A percentile compares a stretch with the other conserved stretches of the same genome.
Conservation (phyloP, 768 basidiomycete species). For the Phaeolepiota aurea region DNA sequence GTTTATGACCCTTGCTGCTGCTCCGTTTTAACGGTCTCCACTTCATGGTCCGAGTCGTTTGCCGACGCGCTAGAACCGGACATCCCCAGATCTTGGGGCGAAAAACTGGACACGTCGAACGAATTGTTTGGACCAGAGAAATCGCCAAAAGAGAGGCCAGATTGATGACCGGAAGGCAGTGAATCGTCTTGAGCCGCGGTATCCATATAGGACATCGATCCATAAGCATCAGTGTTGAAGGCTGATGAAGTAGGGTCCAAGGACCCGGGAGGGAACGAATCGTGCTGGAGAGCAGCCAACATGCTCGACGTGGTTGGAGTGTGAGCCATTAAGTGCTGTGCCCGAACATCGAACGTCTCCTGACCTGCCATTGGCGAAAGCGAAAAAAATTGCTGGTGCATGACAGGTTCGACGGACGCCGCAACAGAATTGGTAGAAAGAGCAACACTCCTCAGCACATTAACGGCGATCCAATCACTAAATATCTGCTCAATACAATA, state of each 20-base stretch:
- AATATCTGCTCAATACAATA: conserved; percentile 9
- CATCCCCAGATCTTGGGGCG: conserved; percentile 59
- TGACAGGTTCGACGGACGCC: conserved; percentile 85
- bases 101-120: conserved; percentile 67
- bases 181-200: conserved; percentile 60
- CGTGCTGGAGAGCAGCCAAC: conserved; percentile 80
- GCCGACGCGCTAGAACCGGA: conserved; percentile 34
- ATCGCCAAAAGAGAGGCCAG: conserved; percentile 65
- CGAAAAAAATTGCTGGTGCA: conserved; percentile 84
- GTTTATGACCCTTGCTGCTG: conserved; percentile 27
- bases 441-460: conserved; percentile 79
- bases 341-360: conserved; percentile 67
- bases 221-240: conserved; percentile 65
- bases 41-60: conserved; percentile 56
- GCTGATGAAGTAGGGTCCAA: conserved; percentile 55
- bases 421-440: conserved; percentile 88
- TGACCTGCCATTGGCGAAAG: conserved; percentile 87
- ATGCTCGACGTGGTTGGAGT: conserved; percentile 87
- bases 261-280: conserved; percentile 56
- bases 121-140: conserved; percentile 51
- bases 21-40: conserved; percentile 64
- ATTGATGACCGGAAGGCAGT: conserved; percentile 46
- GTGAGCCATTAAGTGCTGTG: conserved; percentile 59
- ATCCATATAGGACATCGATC: conserved; percentile 72
- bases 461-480: conserved; percentile 89